These are phyloP conservation scores for maize (Zea mays) DNA, from an alignment of 176 grass and related monocot genomes.

Conservation along the genomic window Zm-B73-REFERENCE-NAM-5.0 NC_050099.1:48655001-48655500, in stretches of 20 bases:
- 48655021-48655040: neutral
- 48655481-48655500: neutral
- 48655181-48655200: neutral
- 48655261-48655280: neutral
- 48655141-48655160: neutral
- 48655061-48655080: neutral
- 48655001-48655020: neutral
- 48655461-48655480: neutral
- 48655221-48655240: no score
- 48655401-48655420: neutral
- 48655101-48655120: neutral
- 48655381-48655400: neutral
- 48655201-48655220: neutral
- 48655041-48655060: neutral
- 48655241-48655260: neutral
- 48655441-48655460: constrained; percentile 1
- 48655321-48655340: neutral
- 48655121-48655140: neutral
- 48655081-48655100: neutral
- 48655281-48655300: neutral
- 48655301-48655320: neutral
- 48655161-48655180: neutral
- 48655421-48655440: neutral
- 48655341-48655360: neutral
- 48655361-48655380: neutral